phyloP scores from a whole-genome alignment of 2,329 filamentous ascomycete genomes.

The Cordyceps farinosa region DNA sequence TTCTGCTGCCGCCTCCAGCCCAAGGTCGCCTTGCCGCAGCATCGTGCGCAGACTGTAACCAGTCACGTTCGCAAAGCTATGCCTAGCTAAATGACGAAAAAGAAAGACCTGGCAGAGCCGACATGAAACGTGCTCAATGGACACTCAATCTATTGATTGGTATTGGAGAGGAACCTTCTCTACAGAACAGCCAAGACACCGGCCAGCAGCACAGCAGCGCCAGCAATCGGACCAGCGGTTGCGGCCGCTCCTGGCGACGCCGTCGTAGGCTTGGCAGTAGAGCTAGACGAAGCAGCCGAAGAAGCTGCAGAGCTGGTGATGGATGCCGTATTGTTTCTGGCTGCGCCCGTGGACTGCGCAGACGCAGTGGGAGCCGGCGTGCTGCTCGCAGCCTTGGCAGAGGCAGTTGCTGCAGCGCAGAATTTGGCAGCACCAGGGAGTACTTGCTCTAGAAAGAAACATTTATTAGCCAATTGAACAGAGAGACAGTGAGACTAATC shows the following conservation, averaged over 20 bases:
- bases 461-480: neutral
- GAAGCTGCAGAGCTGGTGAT: neutral
- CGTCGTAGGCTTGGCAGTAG: conserved; percentile 2
- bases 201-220: conserved; percentile 3
- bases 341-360: conserved; percentile 6
- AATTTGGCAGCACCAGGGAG: conserved; percentile 21
- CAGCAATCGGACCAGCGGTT: conserved; percentile 1
- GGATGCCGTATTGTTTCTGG: neutral
- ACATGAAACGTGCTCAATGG: neutral
- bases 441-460: conserved; percentile 16
- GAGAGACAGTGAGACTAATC: neutral
- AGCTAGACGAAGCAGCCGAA: neutral
- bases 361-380: conserved; percentile 15
- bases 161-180: neutral
- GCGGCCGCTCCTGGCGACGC: neutral
- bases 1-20: neutral
- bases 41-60: neutral
- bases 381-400: conserved; percentile 1
- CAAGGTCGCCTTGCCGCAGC: neutral
- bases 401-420: conserved; percentile 19
- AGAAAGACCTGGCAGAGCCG: neutral
- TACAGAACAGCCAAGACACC: conserved; percentile 13
- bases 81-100: no score
- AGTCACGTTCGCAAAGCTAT: neutral
- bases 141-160: no score